These are phyloP conservation scores for Arthrobotrys musiformis DNA, from an alignment of 2,329 filamentous ascomycete species.

Conservation along the genomic window DNA sequence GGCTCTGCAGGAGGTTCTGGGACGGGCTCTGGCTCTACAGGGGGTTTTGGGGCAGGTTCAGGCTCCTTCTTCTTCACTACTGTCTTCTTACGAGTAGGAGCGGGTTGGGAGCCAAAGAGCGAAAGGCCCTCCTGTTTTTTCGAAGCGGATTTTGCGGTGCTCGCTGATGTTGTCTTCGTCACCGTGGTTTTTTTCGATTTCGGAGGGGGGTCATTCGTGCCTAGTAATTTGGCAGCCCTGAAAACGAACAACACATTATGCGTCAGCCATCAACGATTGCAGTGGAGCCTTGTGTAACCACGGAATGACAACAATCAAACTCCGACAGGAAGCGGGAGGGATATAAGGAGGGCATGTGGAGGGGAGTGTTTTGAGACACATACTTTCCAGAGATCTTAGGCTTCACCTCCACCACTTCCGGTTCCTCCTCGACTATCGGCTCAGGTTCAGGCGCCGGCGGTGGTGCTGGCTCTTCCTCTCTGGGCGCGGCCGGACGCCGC, in stretches of 20 bases:
- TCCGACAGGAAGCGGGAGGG: neutral
- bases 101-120: conserved; percentile 22
- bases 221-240: conserved; percentile 53
- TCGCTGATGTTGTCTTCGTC: conserved; percentile 6
- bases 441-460: conserved; percentile 16
- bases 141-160: neutral
- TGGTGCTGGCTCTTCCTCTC: conserved; percentile 15
- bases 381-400: conserved; percentile 47
- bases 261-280: conserved; percentile 9
- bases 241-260: conserved; percentile 3
- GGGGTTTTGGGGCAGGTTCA: neutral
- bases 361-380: neutral
- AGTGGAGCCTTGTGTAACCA: conserved; percentile 26
- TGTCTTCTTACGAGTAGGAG: conserved; percentile 39
- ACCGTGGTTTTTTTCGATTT: conserved; percentile 15
- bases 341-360: neutral
- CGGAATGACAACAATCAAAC: neutral
- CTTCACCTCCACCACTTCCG: conserved; percentile 18
- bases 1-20: conserved; percentile 32
- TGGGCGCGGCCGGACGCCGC: conserved; percentile 40
- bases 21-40: neutral
- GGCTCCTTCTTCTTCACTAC: conserved; percentile 47
- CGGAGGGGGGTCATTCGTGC: conserved; percentile 31
- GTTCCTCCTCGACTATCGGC: conserved; percentile 17
- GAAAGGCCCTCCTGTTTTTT: conserved; percentile 43